Base-by-base conservation (phyloP, 2,329 filamentous ascomycete genomes). In the Gnomoniopsis sp. region DNA sequence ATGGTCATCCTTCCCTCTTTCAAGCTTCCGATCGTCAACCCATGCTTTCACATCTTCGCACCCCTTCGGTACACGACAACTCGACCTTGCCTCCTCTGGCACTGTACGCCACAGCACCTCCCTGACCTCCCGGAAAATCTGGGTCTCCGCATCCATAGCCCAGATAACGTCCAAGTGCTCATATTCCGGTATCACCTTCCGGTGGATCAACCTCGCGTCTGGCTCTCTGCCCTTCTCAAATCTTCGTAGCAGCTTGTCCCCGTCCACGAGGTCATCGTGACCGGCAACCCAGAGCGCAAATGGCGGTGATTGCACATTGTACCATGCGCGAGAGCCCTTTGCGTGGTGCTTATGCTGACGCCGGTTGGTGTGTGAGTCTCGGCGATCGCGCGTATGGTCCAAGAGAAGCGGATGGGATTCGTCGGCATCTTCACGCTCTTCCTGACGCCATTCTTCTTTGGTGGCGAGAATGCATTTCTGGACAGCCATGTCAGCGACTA, bases 141-240 rank as follows among this genome's bases (percentile, higher is more conserved):
- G 84, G 50, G 93, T 87, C 17, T 92, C 85, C 0, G 87, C 86
- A 68, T 97, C 92, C 79, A 97, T 91, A 0, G 93, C 92, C 93
- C 93, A 97, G 41, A 98, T 86, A 1, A 97, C 91, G 74, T 97
- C 93, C 4, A 98, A 80, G 73, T 98, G 93, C 75, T 97, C 93
- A 70, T 96, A 96, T 49, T 88, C 90, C 2, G 90, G 86, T 47
- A 97, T 89, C 22, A 96, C 78, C 69, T 91, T 96, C 63, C 83
- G 83, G 73, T 96, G 90, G 4, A 96, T 90, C 6, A 97, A 76
- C 43, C 82, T 78, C 10, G 96, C 91, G 68, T 91, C 80, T 1
- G 93, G 93, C 72, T 98, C 93, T 26, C 90, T 80, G 0, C 89
- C 89, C 46, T 83, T 82, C 66, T 89, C 82, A 63, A 97, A 89